Evolutionary conservation across 192 early-diverging fungal genomes (phyloP).

Genomic region (Coemansia erecta): DNA sequence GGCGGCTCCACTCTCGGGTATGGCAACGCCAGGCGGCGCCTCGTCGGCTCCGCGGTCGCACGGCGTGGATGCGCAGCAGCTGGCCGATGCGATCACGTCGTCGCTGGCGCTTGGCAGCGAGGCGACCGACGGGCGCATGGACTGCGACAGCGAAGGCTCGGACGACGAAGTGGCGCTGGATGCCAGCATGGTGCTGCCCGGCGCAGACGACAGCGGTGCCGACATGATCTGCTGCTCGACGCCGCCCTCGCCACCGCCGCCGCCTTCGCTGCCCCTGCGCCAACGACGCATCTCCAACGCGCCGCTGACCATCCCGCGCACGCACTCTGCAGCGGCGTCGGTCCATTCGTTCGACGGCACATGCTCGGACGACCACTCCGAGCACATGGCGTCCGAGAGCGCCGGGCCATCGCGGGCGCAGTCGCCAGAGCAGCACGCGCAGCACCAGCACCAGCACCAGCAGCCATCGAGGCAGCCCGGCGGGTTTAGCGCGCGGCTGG

Average conservation of each 20-base stretch:
- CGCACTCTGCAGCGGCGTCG: constrained; percentile 17
- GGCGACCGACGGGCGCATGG: constrained; percentile 1
- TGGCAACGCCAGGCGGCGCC: not conserved
- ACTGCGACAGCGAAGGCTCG: constrained; percentile 10
- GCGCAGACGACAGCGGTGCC: constrained; percentile 18
- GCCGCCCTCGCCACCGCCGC: constrained; percentile 47
- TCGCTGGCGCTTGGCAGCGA: not conserved
- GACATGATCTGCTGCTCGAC: constrained; percentile 51
- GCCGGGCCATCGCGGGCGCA: not conserved
- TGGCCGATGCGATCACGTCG: constrained; percentile 20
- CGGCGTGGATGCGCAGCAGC: constrained; percentile 14
- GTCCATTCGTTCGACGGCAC: constrained; percentile 2
- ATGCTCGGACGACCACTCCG: not conserved
- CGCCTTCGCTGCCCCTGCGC: constrained; percentile 24
- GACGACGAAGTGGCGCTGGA: constrained; percentile 24
- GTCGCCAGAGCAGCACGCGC: not conserved
- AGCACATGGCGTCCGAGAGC: not conserved
- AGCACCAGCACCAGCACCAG: not conserved
- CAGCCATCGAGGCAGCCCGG: constrained; percentile 15
- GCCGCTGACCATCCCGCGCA: constrained; percentile 22
- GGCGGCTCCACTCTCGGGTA: not conserved
- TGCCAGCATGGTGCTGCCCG: constrained; percentile 37
- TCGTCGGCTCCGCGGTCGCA: not conserved
- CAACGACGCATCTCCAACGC: constrained; percentile 25
- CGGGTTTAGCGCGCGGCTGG: constrained; percentile 43